These are phyloP conservation scores for Geosiphon pyriformis DNA, from an alignment of 192 early-diverging fungal species.

Conservation along the genomic window DNA sequence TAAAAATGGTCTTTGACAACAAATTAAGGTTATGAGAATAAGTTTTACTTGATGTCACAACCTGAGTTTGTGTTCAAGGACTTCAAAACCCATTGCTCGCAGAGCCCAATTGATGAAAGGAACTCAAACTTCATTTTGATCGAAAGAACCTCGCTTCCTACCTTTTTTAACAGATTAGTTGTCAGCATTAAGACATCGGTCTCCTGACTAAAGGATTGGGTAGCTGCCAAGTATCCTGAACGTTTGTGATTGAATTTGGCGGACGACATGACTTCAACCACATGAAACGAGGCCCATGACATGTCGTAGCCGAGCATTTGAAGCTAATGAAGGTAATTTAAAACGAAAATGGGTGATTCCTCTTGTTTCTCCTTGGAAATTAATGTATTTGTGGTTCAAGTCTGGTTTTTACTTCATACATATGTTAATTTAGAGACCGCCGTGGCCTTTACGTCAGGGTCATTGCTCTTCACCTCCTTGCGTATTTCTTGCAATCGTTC, in stretches of 20 bases:
- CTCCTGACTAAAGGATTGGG: constrained; percentile 83
- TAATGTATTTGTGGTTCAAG: neutral
- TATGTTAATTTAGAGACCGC: constrained; percentile 86
- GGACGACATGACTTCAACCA: constrained; percentile 95
- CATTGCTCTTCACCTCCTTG: constrained; percentile 77
- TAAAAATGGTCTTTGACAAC: too few relatives aligned
- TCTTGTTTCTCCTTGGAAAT: neutral
- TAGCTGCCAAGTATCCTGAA: constrained; percentile 88
- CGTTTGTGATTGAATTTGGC: constrained; percentile 81
- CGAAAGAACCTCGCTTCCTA: too few relatives aligned
- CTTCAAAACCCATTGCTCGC: too few relatives aligned
- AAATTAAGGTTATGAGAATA: too few relatives aligned
- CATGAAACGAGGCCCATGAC: constrained; percentile 94
- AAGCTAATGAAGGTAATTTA: constrained; percentile 47
- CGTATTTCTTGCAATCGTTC: constrained; percentile 86
- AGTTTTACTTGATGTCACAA: too few relatives aligned
- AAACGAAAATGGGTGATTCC: neutral
- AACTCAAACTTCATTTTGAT: too few relatives aligned
- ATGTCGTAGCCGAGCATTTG: constrained; percentile 98
- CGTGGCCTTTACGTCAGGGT: constrained; percentile 77
- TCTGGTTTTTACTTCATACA: constrained; percentile 35
- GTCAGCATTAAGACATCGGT: constrained; percentile 96
- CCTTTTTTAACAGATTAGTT: constrained; percentile 96
- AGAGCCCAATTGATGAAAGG: too few relatives aligned
- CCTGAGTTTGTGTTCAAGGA: too few relatives aligned